A percentile compares a stretch with the other conserved stretches of the same genome.
phyloP scores from a whole-genome alignment of 768 basidiomycete genomes.

The Mycena leptocephala region DNA sequence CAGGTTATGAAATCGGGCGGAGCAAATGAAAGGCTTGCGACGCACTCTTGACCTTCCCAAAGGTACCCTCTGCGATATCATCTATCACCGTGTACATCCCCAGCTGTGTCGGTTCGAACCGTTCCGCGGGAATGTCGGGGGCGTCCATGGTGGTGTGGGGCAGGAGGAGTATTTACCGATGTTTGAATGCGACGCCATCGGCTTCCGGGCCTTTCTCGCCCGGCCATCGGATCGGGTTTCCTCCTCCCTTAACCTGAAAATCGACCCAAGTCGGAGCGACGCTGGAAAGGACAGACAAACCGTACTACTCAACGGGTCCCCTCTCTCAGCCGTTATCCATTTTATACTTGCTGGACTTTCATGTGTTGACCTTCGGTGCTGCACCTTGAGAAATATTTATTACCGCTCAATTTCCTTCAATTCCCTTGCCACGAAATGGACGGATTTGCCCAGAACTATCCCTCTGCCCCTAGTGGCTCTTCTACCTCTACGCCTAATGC shows the following conservation, averaged over 20 bases:
- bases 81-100: slow-evolving; percentile 92
- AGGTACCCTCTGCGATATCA: slow-evolving; percentile 96
- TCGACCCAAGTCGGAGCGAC: too few species aligned
- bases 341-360: background rate
- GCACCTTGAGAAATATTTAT: background rate
- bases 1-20: slow-evolving; percentile 31
- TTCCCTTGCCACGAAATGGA: slow-evolving; percentile 17
- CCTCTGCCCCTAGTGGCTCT: slow-evolving; percentile 10
- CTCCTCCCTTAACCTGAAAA: background rate
- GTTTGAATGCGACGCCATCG: background rate
- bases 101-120: slow-evolving; percentile 59
- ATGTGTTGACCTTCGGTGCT: background rate
- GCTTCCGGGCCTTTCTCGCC: too few species aligned
- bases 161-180: background rate
- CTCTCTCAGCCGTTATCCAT: background rate
- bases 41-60: slow-evolving; percentile 99
- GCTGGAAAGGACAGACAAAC: background rate
- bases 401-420: background rate
- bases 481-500: background rate
- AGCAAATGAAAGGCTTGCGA: slow-evolving; percentile 38
- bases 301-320: background rate
- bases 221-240: too few species aligned
- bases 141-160: slow-evolving; percentile 19
- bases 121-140: slow-evolving; percentile 42
- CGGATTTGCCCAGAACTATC: slow-evolving; percentile 30